Evolutionary conservation across 768 basidiomycete species (phyloP).

Genomic region (Suillus fuscotomentosus): DNA sequence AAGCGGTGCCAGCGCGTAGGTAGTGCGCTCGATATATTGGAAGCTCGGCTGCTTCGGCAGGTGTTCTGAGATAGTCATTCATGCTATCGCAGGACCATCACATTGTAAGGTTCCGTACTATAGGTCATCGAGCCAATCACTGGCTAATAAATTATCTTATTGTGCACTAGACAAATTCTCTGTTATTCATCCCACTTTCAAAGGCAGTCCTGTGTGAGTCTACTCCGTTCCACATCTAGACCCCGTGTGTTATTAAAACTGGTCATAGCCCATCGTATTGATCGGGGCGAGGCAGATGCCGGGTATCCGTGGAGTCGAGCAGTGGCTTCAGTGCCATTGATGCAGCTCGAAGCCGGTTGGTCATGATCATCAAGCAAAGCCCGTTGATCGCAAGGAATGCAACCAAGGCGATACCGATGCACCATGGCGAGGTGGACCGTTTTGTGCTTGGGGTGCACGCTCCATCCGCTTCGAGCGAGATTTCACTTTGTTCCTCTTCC

Average conservation of each 20-base stretch:
- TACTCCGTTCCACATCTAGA: neutral
- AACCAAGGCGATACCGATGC: constrained; percentile 18
- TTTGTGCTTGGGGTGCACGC: neutral
- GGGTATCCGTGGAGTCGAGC: constrained; percentile 21
- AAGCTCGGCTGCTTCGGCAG: neutral
- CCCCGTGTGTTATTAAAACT: neutral
- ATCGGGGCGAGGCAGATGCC: constrained; percentile 28
- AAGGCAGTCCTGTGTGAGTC: neutral
- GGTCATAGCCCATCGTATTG: constrained; percentile 29
- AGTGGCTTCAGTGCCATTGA: constrained; percentile 18
- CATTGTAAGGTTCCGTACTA: neutral
- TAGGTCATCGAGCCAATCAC: neutral
- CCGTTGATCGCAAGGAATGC: constrained; percentile 22
- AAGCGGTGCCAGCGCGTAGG: neutral
- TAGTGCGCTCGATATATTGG: neutral
- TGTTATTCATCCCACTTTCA: neutral
- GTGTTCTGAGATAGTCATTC: neutral
- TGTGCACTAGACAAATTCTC: neutral
- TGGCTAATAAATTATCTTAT: neutral
- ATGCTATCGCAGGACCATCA: neutral
- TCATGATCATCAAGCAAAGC: constrained; percentile 19
- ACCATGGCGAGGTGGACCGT: constrained; percentile 6
- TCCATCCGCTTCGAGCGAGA: neutral
- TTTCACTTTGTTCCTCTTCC: constrained; percentile 8
- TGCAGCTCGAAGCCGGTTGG: constrained; percentile 14